Conservation (phyloP, 306 rosid genomes). For the Sechiopsis laciniata region DNA sequence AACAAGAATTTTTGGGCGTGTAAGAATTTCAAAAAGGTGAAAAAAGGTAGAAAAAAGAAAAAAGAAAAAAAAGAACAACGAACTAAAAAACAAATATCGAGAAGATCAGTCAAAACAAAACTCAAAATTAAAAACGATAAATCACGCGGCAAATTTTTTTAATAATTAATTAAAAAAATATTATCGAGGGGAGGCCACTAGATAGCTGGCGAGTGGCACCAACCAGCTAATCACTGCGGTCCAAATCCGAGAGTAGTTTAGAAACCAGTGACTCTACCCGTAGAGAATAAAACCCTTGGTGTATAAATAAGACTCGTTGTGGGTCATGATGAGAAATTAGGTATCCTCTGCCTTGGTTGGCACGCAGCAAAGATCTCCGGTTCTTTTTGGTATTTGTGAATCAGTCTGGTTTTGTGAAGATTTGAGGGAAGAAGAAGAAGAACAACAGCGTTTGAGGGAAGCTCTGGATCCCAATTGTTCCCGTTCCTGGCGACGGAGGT, state of each 20-base stretch:
- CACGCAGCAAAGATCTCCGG: slow-evolving; percentile 20
- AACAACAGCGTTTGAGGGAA: slow-evolving; percentile 21
- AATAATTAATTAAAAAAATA: not conserved
- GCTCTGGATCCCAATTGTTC: slow-evolving; percentile 87
- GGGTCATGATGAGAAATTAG: slow-evolving; percentile 1
- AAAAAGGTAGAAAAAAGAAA: not conserved
- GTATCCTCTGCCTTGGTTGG: slow-evolving; percentile 26
- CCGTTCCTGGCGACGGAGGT: slow-evolving; percentile 96
- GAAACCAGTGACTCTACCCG: not conserved
- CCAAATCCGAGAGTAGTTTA: not conserved
- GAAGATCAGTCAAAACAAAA: not conserved
- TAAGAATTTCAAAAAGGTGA: not conserved
- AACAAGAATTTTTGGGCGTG: not conserved
- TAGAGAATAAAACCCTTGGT: not conserved
- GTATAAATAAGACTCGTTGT: slow-evolving; percentile 10
- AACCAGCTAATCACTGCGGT: not conserved
- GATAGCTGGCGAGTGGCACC: not conserved
- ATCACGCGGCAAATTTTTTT: not conserved
- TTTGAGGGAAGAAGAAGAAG: not conserved
- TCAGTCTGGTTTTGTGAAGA: slow-evolving; percentile 8
- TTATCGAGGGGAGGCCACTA: not conserved
- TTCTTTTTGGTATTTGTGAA: slow-evolving; percentile 9
- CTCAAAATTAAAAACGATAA: not conserved
- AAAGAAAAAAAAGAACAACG: not conserved
- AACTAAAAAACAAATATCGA: not conserved